Percentiles rank a stretch among this genome's conserved stretches.
Evolutionary conservation across 2,329 filamentous ascomycete species (phyloP).

Genomic region (Paracoccidioides brasiliensis): DNA sequence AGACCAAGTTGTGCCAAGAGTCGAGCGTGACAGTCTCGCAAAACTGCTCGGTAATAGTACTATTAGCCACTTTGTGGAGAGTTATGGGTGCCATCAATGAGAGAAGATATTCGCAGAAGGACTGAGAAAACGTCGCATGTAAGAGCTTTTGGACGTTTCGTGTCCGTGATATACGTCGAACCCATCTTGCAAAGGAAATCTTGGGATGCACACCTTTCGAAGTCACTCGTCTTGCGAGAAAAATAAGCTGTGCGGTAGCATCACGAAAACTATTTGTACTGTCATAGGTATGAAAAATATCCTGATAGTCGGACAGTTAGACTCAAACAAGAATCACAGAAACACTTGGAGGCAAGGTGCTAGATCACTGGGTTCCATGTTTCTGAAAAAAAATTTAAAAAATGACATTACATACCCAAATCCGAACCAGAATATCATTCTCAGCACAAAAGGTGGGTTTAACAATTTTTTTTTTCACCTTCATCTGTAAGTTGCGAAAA

Average conservation of each 20-base stretch:
- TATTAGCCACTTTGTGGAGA: background rate
- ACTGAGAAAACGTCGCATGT: background rate
- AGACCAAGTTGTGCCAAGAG: background rate
- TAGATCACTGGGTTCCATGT: background rate
- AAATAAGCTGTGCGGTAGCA: background rate
- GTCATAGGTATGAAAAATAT: background rate
- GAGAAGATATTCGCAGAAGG: background rate
- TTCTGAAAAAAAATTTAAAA: background rate
- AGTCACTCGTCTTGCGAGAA: background rate
- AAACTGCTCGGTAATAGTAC: background rate
- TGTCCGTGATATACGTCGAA: too few species aligned
- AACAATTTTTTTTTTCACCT: conserved; percentile 22
- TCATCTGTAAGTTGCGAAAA: conserved; percentile 17
- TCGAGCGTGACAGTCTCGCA: background rate
- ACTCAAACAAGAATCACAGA: background rate
- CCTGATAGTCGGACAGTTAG: background rate
- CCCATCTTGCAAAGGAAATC: too few species aligned
- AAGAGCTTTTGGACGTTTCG: too few species aligned
- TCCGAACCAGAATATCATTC: background rate
- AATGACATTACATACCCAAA: background rate
- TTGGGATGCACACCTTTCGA: background rate
- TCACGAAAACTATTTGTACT: background rate
- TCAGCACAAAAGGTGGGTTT: background rate
- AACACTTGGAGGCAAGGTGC: too few species aligned
- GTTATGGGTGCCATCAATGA: background rate